phyloP scores from a whole-genome alignment of 108 stramenopile genomes.

The Aureococcus anophagefferens region DNA sequence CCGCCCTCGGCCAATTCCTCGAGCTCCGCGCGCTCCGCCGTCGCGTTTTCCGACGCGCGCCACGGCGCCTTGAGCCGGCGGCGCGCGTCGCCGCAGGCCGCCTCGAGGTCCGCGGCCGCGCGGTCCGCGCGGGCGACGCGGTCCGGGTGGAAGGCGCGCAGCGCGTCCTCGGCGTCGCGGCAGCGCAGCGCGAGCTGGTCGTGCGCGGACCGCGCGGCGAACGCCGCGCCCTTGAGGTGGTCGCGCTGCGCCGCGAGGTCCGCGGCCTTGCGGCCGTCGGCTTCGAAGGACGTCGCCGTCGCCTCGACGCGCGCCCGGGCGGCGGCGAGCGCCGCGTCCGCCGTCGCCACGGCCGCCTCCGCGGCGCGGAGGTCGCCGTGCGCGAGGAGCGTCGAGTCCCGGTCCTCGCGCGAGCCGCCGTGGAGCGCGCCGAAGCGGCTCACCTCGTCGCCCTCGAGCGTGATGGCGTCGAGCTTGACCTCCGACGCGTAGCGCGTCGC shows the following conservation, averaged over 20 bases:
- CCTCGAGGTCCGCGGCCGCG: background rate
- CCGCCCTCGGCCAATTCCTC: conserved; percentile 44
- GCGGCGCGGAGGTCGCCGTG: conserved; percentile 43
- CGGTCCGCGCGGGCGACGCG: background rate
- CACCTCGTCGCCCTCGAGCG: conserved; percentile 91
- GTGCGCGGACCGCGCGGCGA: background rate
- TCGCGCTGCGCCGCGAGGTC: conserved; percentile 57
- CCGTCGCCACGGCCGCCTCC: conserved; percentile 33
- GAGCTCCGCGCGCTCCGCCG: conserved; percentile 51
- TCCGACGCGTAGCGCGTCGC: conserved; percentile 59
- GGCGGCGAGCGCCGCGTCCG: conserved; percentile 42
- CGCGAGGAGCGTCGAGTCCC: conserved; percentile 37
- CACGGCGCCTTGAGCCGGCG: no score
- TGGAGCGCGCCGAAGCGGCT: conserved; percentile 77
- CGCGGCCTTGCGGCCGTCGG: conserved; percentile 56
- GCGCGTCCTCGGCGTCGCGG: background rate
- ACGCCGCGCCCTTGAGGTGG: conserved; percentile 50
- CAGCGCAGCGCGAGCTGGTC: background rate
- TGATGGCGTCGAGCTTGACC: conserved; percentile 81
- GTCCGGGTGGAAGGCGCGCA: background rate
- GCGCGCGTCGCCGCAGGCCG: background rate
- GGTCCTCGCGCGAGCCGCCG: conserved; percentile 73
- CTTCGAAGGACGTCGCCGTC: conserved; percentile 15
- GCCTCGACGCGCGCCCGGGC: no score
- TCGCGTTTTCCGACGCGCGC: no score